Evolutionary conservation across 106 monocot genomes (phyloP), one percentile per base, ranked within the genome.

Genomic region (Xerophyta viscosa): DNA sequence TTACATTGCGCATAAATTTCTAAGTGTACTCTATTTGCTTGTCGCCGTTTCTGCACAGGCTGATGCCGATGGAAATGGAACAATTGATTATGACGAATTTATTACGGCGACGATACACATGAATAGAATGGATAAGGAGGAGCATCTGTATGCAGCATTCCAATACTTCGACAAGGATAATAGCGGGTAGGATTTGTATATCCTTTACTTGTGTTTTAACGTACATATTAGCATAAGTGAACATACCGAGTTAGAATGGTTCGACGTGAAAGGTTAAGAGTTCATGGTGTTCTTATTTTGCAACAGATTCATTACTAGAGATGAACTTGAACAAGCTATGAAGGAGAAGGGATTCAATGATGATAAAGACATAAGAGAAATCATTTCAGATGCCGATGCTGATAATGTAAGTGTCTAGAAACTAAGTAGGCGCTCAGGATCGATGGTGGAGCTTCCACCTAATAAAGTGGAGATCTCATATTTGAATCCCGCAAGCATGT

Each of bases 301-400:
- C 2, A 18, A 43, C 41, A 50, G 72, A 12, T 65, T 54, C 46
- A 77, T 74, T 22, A 76, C 63, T 4, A 67, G 46, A 5, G 74
- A 74, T 37, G 74, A 74, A 67, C 67, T 74, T 7, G 74, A 74
- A 41, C 67, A 74, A 43, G 56, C 67, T 20, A 50, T 74, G 14
- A 61, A 54, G 39, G 67, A 74, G 49, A 60, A 61, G 24, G 74
- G 74, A 26, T 66, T 74, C 61, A 61, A 67, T 21, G 74, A 74
- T 41, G 74, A 66, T 15, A 67, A 54, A n/a, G 74, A 74, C 23
- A 74, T 74, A 41, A 74, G 57, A 48, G 67, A 74, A 4, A 74
- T 74, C 20, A 29, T 74, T 31, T 54, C 66, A 19, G 87, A 87
- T 45, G 82, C 75, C 0, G 87, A 87, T 60, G 61, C 75, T 26